A percentile compares a stretch with the other conserved stretches of the same genome.
These are phyloP conservation scores for Arachnopeziza araneosa DNA, from an alignment of 2,329 filamentous ascomycete genomes.

Conservation along the genomic window DNA sequence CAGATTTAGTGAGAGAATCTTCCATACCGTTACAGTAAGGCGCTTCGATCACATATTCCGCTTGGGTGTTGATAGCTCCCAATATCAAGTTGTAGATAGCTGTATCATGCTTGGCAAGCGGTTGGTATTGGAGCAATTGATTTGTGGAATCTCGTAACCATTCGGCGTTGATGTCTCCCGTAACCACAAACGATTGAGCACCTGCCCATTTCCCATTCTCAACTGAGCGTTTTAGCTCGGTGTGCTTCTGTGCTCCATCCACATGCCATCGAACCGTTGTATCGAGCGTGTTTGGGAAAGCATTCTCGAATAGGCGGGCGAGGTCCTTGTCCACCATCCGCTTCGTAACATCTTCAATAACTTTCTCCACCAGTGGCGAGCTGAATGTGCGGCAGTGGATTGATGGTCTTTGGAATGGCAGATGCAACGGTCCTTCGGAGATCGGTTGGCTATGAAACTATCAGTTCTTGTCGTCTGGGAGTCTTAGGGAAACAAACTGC, in stretches of 20 bases:
- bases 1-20: background rate
- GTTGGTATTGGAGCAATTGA: slow-evolving; percentile 85
- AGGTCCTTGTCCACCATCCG: slow-evolving; percentile 81
- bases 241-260: slow-evolving; percentile 41
- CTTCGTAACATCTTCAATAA: slow-evolving; percentile 76
- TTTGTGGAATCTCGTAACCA: slow-evolving; percentile 93
- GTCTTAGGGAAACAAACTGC: slow-evolving; percentile 18
- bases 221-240: slow-evolving; percentile 34
- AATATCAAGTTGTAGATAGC: slow-evolving; percentile 74
- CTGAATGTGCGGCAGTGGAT: slow-evolving; percentile 81
- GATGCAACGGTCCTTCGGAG: slow-evolving; percentile 69
- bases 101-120: slow-evolving; percentile 74
- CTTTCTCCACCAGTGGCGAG: slow-evolving; percentile 78
- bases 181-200: slow-evolving; percentile 87
- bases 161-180: slow-evolving; percentile 86
- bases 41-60: slow-evolving; percentile 88
- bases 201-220: slow-evolving; percentile 70
- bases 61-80: slow-evolving; percentile 92
- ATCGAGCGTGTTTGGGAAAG: slow-evolving; percentile 76
- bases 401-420: slow-evolving; percentile 84
- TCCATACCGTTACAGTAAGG: slow-evolving; percentile 75
- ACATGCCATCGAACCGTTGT: slow-evolving; percentile 68
- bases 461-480: slow-evolving; percentile 10
- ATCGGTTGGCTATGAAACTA: slow-evolving; percentile 57
- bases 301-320: slow-evolving; percentile 88